Conservation (phyloP, 2,329 filamentous ascomycete species). For the Beauveria scarabaeidicola region DNA sequence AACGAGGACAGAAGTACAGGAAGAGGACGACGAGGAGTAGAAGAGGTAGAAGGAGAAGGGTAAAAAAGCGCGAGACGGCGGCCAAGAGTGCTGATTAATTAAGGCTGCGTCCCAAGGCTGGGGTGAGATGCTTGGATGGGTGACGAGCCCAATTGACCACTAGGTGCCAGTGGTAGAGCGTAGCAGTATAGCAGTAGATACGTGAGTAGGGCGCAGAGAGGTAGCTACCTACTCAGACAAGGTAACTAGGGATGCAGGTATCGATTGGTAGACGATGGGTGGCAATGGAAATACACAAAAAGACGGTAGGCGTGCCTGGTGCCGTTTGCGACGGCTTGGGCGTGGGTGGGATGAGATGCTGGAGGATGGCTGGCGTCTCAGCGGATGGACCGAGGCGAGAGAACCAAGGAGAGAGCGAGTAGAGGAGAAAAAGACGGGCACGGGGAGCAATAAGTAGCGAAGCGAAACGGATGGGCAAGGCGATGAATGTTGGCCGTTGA, state of each 20-base stretch:
- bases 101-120: conserved; percentile 8
- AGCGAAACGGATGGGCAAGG: not conserved
- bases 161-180: not conserved
- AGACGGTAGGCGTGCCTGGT: not conserved
- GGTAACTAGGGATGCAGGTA: no score
- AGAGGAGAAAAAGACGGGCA: not conserved
- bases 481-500: not conserved
- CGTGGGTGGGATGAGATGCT: not conserved
- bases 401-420: not conserved
- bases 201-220: not conserved
- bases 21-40: not conserved
- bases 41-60: no score
- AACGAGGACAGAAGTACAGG: not conserved
- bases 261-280: not conserved
- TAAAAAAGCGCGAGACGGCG: not conserved
- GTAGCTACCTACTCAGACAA: not conserved
- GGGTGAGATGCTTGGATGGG: conserved; percentile 1
- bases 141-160: not conserved
- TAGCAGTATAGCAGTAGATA: not conserved
- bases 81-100: not conserved
- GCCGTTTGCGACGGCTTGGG: not conserved
- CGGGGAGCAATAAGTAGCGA: conserved; percentile 1
- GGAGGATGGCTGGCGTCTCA: not conserved
- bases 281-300: not conserved
- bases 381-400: not conserved